phyloP scores from a whole-genome alignment of 768 basidiomycete species.

The Lyophyllum atratum region DNA sequence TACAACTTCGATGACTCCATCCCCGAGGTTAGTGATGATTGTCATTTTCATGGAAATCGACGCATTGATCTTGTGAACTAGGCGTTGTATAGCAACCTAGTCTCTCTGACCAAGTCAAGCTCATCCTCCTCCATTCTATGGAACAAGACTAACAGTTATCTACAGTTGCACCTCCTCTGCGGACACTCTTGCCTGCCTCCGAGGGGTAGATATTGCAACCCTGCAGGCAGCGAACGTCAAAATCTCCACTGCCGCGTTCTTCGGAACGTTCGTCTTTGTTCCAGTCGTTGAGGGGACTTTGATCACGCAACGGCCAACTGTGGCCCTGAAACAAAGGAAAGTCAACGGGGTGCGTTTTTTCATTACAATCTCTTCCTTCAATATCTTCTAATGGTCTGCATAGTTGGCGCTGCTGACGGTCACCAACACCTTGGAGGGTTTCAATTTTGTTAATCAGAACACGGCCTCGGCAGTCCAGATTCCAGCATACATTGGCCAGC shows the following conservation, averaged over 20 bases:
- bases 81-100: conserved; percentile 13
- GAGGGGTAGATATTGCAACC: conserved; percentile 26
- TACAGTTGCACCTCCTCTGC: conserved; percentile 34
- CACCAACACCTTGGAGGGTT: conserved; percentile 41
- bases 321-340: conserved; percentile 35
- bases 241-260: conserved; percentile 34
- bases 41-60: neutral
- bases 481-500: conserved; percentile 31
- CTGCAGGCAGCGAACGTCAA: conserved; percentile 36
- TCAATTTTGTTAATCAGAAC: conserved; percentile 35
- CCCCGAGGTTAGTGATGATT: conserved; percentile 6
- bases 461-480: conserved; percentile 26
- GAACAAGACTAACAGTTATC: neutral
- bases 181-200: conserved; percentile 42
- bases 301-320: conserved; percentile 43
- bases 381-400: neutral
- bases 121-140: neutral
- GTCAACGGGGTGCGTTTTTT: conserved; percentile 41
- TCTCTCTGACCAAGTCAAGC: conserved; percentile 10
- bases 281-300: conserved; percentile 52
- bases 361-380: neutral
- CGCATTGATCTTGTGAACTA: neutral
- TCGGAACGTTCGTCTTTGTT: conserved; percentile 37
- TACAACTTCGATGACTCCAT: conserved; percentile 44
- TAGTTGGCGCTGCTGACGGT: conserved; percentile 36